Conservation (phyloP, 1,139 yeast genomes). For the Taphrina wiesneri region DNA sequence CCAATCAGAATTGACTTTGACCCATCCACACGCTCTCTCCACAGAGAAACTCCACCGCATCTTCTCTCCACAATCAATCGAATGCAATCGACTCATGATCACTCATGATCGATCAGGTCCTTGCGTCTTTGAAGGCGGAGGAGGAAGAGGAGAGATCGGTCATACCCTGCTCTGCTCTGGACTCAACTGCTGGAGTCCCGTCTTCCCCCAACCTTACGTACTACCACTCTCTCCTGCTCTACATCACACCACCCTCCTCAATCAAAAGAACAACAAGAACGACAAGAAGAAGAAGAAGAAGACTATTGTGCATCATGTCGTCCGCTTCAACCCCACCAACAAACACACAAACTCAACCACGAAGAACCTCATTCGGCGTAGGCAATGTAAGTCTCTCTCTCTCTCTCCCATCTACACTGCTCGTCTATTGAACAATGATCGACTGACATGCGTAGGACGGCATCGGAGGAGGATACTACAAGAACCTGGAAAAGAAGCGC, state of each 20-base stretch:
- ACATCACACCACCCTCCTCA: neutral
- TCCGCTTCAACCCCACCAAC: neutral
- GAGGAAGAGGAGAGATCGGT: no score
- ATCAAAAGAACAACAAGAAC: neutral
- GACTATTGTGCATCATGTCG: neutral
- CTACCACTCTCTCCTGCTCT: neutral
- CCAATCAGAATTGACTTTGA: neutral
- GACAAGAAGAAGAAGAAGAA: no score
- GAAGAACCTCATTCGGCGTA: conserved; percentile 27
- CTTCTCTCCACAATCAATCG: neutral
- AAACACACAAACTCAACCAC: conserved; percentile 1
- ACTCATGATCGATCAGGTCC: no score
- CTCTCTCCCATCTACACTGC: neutral
- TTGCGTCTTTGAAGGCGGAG: no score
- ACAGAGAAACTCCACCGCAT: no score
- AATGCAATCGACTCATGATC: no score
- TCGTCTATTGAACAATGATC: neutral
- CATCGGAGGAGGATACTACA: conserved; percentile 24
- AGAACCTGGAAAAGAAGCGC: conserved; percentile 26
- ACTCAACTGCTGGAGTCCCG: no score
- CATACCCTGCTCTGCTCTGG: no score
- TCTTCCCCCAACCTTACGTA: neutral
- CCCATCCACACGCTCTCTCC: neutral
- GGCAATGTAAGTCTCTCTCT: conserved; percentile 14
- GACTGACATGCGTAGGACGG: conserved; percentile 11